These are phyloP conservation scores for Aspergillus glaucus DNA, from an alignment of 2,329 filamentous ascomycete species.

Conservation along the genomic window DNA sequence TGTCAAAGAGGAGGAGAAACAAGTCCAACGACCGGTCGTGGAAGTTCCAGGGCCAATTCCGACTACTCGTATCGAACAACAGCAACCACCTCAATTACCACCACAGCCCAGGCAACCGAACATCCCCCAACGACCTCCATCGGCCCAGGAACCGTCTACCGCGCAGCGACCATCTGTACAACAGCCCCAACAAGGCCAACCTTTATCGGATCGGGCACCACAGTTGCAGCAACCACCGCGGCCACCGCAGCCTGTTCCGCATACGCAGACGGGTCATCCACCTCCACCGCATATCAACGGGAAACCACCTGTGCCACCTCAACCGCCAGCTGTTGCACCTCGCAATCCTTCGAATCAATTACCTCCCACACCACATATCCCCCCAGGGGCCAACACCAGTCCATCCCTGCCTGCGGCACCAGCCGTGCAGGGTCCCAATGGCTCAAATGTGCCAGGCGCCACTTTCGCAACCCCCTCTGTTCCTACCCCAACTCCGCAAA, in stretches of 20 bases:
- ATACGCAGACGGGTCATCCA: conserved; percentile 7
- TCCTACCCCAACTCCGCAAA: not conserved
- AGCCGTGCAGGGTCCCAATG: conserved; percentile 21
- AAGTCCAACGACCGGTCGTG: conserved; percentile 7
- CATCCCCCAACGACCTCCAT: not conserved
- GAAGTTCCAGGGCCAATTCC: conserved; percentile 2
- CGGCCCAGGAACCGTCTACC: not conserved
- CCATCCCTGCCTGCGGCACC: conserved; percentile 14
- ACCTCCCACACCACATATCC: conserved; percentile 10
- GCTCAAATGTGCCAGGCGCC: conserved; percentile 11
- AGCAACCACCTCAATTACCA: conserved; percentile 1
- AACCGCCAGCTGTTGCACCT: conserved; percentile 16
- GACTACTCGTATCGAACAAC: conserved; percentile 3
- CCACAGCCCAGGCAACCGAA: conserved; percentile 7
- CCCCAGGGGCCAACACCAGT: conserved; percentile 13
- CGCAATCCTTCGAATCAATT: conserved; percentile 7
- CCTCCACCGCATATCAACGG: conserved; percentile 14
- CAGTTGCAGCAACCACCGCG: conserved; percentile 3
- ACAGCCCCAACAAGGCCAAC: conserved; percentile 1
- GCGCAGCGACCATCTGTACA: conserved; percentile 7
- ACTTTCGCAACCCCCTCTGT: conserved; percentile 9
- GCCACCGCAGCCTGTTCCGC: conserved; percentile 6
- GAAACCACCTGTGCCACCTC: conserved; percentile 12
- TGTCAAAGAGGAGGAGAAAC: conserved; percentile 17
- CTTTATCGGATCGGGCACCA: conserved; percentile 1